Base-by-base conservation (phyloP, 768 basidiomycete species). In the Lentinula sp. region DNA sequence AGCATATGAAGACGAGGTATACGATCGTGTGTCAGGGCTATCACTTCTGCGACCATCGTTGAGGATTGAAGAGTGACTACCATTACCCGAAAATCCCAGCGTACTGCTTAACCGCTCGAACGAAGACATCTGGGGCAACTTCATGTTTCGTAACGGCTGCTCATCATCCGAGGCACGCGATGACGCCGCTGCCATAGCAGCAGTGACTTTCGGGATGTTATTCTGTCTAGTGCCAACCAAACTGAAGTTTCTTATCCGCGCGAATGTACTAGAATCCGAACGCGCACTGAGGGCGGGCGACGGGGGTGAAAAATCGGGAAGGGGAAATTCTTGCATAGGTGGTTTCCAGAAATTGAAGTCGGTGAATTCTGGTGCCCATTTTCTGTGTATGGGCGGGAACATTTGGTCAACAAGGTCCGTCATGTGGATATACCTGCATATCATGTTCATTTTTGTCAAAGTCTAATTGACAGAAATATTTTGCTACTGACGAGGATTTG, bases 391-490 rank as follows among this genome's bases (percentile, higher is more conserved):
- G 0, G 96, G 93, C 37, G 97, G 97, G 78, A 99, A 99, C 88
- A 97, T 95, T 74, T 97, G 95, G 75, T 99, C 95, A 15, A 99
- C 97, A n/a, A 99, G 84, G 72, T 98, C 95, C 7, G 95, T 96
- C 93, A 98, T 95, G 70, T 95, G 92, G 62, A 98, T 98, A 72
- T 98, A 98, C 59, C 94, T 95, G 57, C 9, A 64, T 36, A 50
- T 35, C 58, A 36, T 49, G 48, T 57, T 60, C 23, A 36, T 36
- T 60, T 45, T 57, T 23, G 15, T 61, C 48, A 58, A 4, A 20
- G 53, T 12, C 39, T 36, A 9, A 28, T 28, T 10, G 37, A 7
- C 35, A 13, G 16, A 46, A 12, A 45, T 13, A 13, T 39, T 28
- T 33, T 15, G 54, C 2, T 7, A 80, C 89, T 67, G 67, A 95